These are phyloP conservation scores for Tirmania nivea DNA, from an alignment of 495 filamentous ascomycete species.

Conservation along the genomic window DNA sequence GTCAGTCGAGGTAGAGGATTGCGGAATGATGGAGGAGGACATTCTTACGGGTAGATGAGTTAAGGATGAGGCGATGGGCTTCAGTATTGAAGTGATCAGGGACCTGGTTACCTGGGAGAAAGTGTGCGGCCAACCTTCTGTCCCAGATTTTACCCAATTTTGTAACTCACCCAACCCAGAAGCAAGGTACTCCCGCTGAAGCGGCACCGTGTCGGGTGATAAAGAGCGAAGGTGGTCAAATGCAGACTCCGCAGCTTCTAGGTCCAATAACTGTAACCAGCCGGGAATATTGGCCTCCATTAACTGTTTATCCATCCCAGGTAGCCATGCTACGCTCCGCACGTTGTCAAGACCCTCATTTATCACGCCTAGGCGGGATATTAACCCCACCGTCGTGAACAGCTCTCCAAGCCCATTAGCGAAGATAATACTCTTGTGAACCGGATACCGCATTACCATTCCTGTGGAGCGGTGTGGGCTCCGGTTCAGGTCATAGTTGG, in stretches of 20 bases:
- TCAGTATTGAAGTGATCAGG: background rate
- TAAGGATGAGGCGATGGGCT: too few species aligned
- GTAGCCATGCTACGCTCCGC: background rate
- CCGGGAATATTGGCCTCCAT: background rate
- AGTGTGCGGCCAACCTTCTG: background rate
- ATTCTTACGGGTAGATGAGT: too few species aligned
- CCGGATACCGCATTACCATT: slow-evolving; percentile 47
- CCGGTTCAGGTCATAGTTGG: background rate
- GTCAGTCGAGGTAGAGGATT: background rate
- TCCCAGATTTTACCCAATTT: background rate
- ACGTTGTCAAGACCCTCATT: background rate
- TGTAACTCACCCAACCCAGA: too few species aligned
- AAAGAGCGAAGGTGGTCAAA: background rate
- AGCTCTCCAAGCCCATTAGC: slow-evolving; percentile 38
- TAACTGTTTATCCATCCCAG: background rate
- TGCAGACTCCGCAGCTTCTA: slow-evolving; percentile 19
- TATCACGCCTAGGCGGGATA: background rate
- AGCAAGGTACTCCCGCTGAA: background rate
- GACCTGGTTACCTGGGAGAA: background rate
- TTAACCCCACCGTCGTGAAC: slow-evolving; percentile 19
- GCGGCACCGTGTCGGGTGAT: background rate
- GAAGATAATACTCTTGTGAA: slow-evolving; percentile 63
- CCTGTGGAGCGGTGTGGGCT: slow-evolving; percentile 2
- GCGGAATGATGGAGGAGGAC: background rate
- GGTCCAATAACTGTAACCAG: slow-evolving; percentile 1